These are phyloP conservation scores for Pythium sp. DNA, from an alignment of 352 stramenopile genomes.

Conservation along the genomic window DNA sequence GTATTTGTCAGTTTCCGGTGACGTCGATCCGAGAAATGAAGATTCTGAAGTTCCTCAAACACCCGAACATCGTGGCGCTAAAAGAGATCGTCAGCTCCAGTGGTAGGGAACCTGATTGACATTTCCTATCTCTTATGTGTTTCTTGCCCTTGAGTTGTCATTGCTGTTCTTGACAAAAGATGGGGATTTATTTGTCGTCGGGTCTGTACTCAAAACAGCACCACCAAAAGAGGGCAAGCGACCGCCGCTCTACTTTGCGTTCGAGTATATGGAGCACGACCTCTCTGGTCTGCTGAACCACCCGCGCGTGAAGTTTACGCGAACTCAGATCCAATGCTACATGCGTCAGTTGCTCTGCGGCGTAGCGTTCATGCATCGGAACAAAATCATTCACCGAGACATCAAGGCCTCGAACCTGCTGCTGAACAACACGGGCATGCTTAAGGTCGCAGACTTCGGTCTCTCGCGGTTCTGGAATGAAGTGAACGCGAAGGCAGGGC, in stretches of 20 bases:
- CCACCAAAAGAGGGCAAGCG: constrained; percentile 80
- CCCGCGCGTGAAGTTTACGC: constrained; percentile 76
- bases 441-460: constrained; percentile 84
- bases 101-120: constrained; percentile 26
- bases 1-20: constrained; percentile 78
- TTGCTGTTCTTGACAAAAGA: background rate
- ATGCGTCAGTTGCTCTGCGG: constrained; percentile 82
- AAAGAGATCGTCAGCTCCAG: constrained; percentile 93
- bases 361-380: constrained; percentile 85
- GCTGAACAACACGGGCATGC: constrained; percentile 80
- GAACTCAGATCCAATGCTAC: constrained; percentile 87
- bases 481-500: constrained; percentile 75
- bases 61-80: constrained; percentile 94
- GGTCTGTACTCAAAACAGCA: constrained; percentile 26
- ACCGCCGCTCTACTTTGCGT: constrained; percentile 83
- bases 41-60: constrained; percentile 94
- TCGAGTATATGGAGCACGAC: constrained; percentile 88
- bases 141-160: background rate
- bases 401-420: constrained; percentile 87
- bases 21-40: constrained; percentile 98
- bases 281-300: constrained; percentile 82
- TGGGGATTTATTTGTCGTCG: constrained; percentile 4
- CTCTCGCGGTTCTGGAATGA: constrained; percentile 86
- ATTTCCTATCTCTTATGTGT: background rate
- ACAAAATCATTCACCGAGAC: constrained; percentile 86